Evolutionary conservation across 495 filamentous ascomycete genomes (phyloP).

Genomic region (Aspergillus incahuasiensis): DNA sequence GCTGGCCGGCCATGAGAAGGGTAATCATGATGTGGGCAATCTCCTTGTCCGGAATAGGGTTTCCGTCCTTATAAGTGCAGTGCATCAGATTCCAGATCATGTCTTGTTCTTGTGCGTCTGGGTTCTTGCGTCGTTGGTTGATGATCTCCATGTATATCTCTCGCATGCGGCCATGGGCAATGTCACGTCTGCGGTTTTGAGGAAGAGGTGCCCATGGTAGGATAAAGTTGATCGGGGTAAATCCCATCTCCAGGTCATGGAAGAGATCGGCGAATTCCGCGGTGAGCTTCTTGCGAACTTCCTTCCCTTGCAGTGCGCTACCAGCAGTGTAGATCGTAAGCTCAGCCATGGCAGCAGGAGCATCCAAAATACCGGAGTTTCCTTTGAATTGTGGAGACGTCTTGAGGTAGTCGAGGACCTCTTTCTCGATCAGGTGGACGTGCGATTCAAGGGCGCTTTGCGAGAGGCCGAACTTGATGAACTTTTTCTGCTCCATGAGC

Average conservation of each 20-base stretch:
- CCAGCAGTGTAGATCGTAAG: slow-evolving; percentile 84
- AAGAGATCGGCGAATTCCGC: slow-evolving; percentile 63
- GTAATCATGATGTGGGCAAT: slow-evolving; percentile 92
- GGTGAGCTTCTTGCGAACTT: slow-evolving; percentile 69
- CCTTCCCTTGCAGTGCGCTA: slow-evolving; percentile 73
- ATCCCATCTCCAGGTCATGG: slow-evolving; percentile 82
- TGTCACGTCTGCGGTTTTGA: slow-evolving; percentile 73
- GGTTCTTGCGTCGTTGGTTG: slow-evolving; percentile 51
- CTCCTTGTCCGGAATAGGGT: slow-evolving; percentile 67
- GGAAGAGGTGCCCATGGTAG: slow-evolving; percentile 84
- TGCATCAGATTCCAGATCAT: slow-evolving; percentile 85
- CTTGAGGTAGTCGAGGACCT: slow-evolving; percentile 67
- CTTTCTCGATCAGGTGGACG: slow-evolving; percentile 71
- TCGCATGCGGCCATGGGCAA: slow-evolving; percentile 68
- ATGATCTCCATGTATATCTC: slow-evolving; percentile 77
- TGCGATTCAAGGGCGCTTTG: slow-evolving; percentile 71
- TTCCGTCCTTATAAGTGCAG: slow-evolving; percentile 70
- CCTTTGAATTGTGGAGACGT: slow-evolving; percentile 62
- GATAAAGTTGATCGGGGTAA: slow-evolving; percentile 79
- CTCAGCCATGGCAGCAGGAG: slow-evolving; percentile 69
- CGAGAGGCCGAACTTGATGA: slow-evolving; percentile 82
- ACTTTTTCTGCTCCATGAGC: slow-evolving; percentile 84
- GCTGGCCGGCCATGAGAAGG: slow-evolving; percentile 83
- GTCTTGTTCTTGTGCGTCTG: slow-evolving; percentile 50
- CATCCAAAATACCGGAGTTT: slow-evolving; percentile 57